Percentiles rank a stretch among this genome's conserved stretches.
Evolutionary conservation across 805 yeast genomes (phyloP).

Genomic region (Nakazawaea peltata): DNA sequence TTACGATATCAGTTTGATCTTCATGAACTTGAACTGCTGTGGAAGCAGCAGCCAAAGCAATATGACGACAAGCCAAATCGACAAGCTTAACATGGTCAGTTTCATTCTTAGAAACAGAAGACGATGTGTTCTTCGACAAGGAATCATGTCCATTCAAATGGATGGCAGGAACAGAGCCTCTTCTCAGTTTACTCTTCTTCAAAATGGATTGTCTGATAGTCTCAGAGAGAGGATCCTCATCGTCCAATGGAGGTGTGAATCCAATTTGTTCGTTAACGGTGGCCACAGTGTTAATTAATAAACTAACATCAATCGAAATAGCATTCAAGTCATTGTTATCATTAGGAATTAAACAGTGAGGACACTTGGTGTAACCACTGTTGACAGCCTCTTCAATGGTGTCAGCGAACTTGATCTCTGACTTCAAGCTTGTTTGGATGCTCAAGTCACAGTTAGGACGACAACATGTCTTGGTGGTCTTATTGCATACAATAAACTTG

Average conservation of each 20-base stretch:
- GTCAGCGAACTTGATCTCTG: constrained; percentile 38
- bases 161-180: constrained; percentile 8
- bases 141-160: constrained; percentile 8
- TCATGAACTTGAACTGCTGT: constrained; percentile 16
- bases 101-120: constrained; percentile 44
- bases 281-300: constrained; percentile 42
- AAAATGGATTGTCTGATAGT: constrained; percentile 14
- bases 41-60: constrained; percentile 69
- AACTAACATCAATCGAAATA: constrained; percentile 37
- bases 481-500: constrained; percentile 45
- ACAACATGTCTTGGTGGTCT: constrained; percentile 36
- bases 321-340: constrained; percentile 16
- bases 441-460: constrained; percentile 60
- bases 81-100: constrained; percentile 63
- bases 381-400: constrained; percentile 31
- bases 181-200: constrained; percentile 5
- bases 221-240: constrained; percentile 34
- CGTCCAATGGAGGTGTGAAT: constrained; percentile 42
- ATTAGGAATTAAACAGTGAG: constrained; percentile 43
- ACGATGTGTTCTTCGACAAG: constrained; percentile 3
- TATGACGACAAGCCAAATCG: constrained; percentile 75
- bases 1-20: constrained; percentile 6
- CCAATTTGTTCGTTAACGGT: constrained; percentile 51
- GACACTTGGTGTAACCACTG: constrained; percentile 43
- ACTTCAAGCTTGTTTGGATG: constrained; percentile 30